Conservation (phyloP, 2,329 filamentous ascomycete genomes). For the Cordyceps cicadae region DNA sequence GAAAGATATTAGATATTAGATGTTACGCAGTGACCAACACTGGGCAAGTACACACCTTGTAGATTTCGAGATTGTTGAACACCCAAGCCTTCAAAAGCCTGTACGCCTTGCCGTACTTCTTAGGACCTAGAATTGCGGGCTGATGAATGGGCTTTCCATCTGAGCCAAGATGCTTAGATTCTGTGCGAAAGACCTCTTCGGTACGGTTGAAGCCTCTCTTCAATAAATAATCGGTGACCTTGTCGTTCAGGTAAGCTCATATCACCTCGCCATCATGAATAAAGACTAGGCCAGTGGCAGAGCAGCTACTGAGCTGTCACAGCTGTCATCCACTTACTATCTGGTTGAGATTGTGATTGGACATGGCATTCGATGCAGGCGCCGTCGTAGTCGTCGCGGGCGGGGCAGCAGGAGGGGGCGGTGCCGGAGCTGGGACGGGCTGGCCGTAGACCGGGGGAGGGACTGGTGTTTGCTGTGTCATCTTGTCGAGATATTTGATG, state of each 20-base stretch:
- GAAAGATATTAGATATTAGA: conserved; percentile 18
- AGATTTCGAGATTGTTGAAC: conserved; percentile 85
- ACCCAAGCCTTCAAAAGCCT: conserved; percentile 72
- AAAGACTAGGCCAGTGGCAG: no score
- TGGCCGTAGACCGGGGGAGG: conserved; percentile 17
- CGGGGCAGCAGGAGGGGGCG: conserved; percentile 15
- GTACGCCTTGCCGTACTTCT: conserved; percentile 71
- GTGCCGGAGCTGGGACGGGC: conserved; percentile 26
- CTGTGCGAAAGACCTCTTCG: conserved; percentile 84
- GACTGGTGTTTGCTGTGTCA: conserved; percentile 9
- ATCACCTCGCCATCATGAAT: background rate
- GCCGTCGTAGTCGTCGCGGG: conserved; percentile 25
- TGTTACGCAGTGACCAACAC: conserved; percentile 9
- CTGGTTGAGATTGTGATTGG: conserved; percentile 86
- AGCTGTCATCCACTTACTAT: conserved; percentile 61
- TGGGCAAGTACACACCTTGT: conserved; percentile 55
- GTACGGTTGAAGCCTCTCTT: conserved; percentile 93
- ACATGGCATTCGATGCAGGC: conserved; percentile 42
- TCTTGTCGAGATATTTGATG: background rate
- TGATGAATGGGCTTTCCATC: conserved; percentile 68
- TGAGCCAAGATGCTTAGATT: conserved; percentile 74
- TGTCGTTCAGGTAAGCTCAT: conserved; percentile 13
- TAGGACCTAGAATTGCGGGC: conserved; percentile 62
- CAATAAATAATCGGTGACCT: conserved; percentile 86
- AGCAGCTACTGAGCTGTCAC: background rate